Base-by-base conservation (phyloP, 2,329 filamentous ascomycete genomes). In the Venturia oleaginea region DNA sequence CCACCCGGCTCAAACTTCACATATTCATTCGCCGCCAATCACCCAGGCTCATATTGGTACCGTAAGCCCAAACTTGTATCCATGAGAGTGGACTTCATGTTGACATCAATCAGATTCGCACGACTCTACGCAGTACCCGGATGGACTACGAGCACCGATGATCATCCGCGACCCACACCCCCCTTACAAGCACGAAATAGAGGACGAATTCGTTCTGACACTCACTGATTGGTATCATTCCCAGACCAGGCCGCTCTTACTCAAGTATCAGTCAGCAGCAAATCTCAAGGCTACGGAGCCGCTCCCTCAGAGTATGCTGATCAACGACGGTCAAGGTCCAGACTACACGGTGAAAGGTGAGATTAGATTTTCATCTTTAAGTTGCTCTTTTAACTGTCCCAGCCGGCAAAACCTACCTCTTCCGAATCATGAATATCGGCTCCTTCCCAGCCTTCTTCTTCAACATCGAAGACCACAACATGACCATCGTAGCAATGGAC, bases 141-240 rank as follows among this genome's bases (percentile, higher is more conserved):
- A 91, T 71, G 88, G 88, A 0, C 77, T 90, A 7, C 82, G 88
- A 7, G 86, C 86, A 0, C 84, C 88, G 0, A 75, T 91, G 62
- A 78, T 91, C 19, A 76, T 91, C n/a, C 81, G 88, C 65, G 84
- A 86, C 48, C 78, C 78, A 3, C 76, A 83, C 10, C 80, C 82
- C 68, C 81, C 76, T 64, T 80, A 79, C 67, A 73, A 77, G 30
- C 80, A 81, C 59, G 74, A 83, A 54, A 84, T 85, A 38, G 79
- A 83, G 40, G 81, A 82, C 48, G 88, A 91, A 67, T 76, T 86
- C 37, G 77, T 87, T 0, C 71, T 91, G 24, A 87, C 88, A 67
- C 75, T 91, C n/a, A 86, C 85, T 22, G 88, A 91, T 69, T 88
- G 88, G 79, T 90, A 91, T 27, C 86, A 91, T 68, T 83, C 87